Evolutionary conservation across 164 flowering plant species (phyloP), one percentile per base, ranked within the genome.

Genomic region (Stephania japonica): DNA sequence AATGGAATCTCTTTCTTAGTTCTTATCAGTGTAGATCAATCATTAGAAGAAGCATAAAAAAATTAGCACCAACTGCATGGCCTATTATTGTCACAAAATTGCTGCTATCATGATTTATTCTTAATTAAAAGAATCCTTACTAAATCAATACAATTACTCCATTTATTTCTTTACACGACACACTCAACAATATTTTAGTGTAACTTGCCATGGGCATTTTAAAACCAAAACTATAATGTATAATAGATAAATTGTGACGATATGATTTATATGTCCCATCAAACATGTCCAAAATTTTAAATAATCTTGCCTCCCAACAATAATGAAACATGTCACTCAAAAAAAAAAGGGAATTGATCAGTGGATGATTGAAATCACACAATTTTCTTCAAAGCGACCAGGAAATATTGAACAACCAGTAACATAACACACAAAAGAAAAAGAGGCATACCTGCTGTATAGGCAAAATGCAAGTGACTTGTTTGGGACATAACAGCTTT

Each of bases 391-490:
- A 73, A n/a, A 74, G 16, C 69, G 26, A 5, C 19, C 47, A 44
- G 18, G 7, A 42, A n/a, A 63, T 64, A 1, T 23, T 56, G 21
- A 56, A 49, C 49, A 32, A 27, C 50, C 47, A 65, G 25, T 49
- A 70, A 6, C 18, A 44, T 64, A 59, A 72, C 21, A 21, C 26
- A 50, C 64, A n/a, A n/a, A n/a, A 32, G 59, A 5, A 42, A 65
- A 67, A 47, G 53, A 84, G 32, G 67, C 82, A 76, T 84, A 90
- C 99, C 99, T 77, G 89, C 77, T 13, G 93, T 89, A 83, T 96
- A 96, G 64, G 98, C 94, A 84, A 91, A 90, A 79, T 93, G 98
- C 67, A 96, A 74, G 81, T 91, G 98, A 74, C 91, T 90, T 72
- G 83, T 87, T 78, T 93, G 98, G 14, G 88, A 88, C 72, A 88